Evolutionary conservation across 108 stramenopile genomes (phyloP), one percentile per base, ranked within the genome.

Genomic region (Phaeodactylum tricornutum): DNA sequence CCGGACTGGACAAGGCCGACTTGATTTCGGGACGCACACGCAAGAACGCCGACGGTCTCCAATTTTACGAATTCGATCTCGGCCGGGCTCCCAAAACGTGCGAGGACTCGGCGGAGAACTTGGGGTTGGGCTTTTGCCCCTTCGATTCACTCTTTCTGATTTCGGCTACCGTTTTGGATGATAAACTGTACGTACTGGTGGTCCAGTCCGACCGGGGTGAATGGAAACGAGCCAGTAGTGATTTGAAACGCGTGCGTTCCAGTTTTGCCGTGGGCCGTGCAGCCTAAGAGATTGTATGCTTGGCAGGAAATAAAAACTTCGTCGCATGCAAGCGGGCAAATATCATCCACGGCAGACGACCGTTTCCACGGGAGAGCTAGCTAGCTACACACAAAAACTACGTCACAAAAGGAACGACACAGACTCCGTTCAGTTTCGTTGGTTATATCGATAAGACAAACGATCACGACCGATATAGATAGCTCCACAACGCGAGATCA

Each of bases 41-140:
- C 22, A 57, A 28, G 11, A 43, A 61, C 21, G 35, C 47, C 23
- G 74, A 75, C 15, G 61, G 47, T 11, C 65, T 74, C 40, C 50
- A 50, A 26, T 88, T 72, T 44, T 87, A 77, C 47, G 86, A 88
- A 43, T 88, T 80, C 45, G 86, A 88, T 47, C 51, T 83, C 63
- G 86, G 81, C 19, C 62, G 74, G 30, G 84, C 82, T 22, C 86
- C 86, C 3, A 38, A 67, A 8, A 62, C 71, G 11, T 87, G 86
- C 47, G 63, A 53, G 1, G 57, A 59, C 26, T 53, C 42, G 28
- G 62, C 69, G 47, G 80, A 79, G 21, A 75, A 83, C 53, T 63
- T 81, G 12, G 79, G 81, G 15, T 67, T 87, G 14, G 86, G 86
- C 29, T 87, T 87, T 43, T 83, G 86, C 47, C 86, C 86, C 1